These are phyloP conservation scores for Phytophthora ohioensis DNA, from an alignment of 352 stramenopile genomes.

Conservation along the genomic window DNA sequence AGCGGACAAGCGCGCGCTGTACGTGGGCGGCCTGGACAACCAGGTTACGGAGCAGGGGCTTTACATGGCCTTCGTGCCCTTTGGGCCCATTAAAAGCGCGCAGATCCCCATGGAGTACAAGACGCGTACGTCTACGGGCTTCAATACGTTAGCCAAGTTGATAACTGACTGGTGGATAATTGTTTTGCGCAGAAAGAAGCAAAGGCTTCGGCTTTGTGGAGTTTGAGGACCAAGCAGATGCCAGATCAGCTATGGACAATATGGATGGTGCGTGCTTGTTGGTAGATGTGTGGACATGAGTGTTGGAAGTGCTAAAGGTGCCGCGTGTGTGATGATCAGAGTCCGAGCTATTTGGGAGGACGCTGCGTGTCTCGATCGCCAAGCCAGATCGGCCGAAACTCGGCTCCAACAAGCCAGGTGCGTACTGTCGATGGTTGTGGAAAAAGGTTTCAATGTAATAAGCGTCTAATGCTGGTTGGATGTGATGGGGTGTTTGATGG, in stretches of 20 bases:
- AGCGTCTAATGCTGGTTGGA: not conserved
- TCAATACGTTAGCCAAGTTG: not conserved
- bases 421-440: constrained; percentile 8
- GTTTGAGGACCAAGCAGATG: constrained; percentile 91
- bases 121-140: constrained; percentile 58
- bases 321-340: constrained; percentile 48
- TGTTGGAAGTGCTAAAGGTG: constrained; percentile 10
- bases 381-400: constrained; percentile 86
- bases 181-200: constrained; percentile 57
- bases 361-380: constrained; percentile 92
- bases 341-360: constrained; percentile 93
- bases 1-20: constrained; percentile 80
- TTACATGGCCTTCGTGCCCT: constrained; percentile 87
- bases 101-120: constrained; percentile 80
- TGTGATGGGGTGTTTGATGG: constrained; percentile 5
- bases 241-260: constrained; percentile 94
- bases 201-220: constrained; percentile 96
- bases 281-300: not conserved
- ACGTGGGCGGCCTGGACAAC: constrained; percentile 92
- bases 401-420: constrained; percentile 81
- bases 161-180: constrained; percentile 3
- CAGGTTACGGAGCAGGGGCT: constrained; percentile 90
- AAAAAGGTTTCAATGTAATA: not conserved
- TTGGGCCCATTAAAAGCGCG: constrained; percentile 82
- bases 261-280: constrained; percentile 87